A percentile compares a stretch with the other conserved stretches of the same genome.
These are phyloP conservation scores for Linaria vulgaris DNA, from an alignment of 257 asterid genomes.

Conservation along the genomic window DNA sequence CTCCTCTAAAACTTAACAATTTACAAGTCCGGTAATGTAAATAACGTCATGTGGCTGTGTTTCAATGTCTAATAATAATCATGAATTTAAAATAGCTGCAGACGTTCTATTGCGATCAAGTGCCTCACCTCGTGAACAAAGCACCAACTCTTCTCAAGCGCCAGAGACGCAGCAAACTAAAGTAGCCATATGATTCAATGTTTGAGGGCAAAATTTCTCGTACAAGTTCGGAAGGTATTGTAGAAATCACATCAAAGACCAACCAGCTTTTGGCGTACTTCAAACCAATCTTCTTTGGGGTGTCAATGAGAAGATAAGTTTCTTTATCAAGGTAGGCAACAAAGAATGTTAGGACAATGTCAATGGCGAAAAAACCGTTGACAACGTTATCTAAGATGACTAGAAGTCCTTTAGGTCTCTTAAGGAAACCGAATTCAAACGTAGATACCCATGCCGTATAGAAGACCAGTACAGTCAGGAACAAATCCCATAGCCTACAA, in stretches of 20 bases:
- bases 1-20: too few species aligned
- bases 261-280: slow-evolving; percentile 61
- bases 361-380: slow-evolving; percentile 57
- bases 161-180: slow-evolving; percentile 82
- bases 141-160: slow-evolving; percentile 77
- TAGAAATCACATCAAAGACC: slow-evolving; percentile 59
- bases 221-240: slow-evolving; percentile 60
- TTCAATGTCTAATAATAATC: too few species aligned
- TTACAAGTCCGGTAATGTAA: too few species aligned
- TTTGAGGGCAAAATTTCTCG: slow-evolving; percentile 34
- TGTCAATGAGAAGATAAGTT: slow-evolving; percentile 56
- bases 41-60: too few species aligned
- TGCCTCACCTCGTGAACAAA: slow-evolving; percentile 58
- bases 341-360: slow-evolving; percentile 71
- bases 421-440: slow-evolving; percentile 80
- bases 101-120: not conserved
- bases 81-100: not conserved
- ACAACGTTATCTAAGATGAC: slow-evolving; percentile 59
- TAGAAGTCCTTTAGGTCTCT: slow-evolving; percentile 39
- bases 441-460: slow-evolving; percentile 91
- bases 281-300: slow-evolving; percentile 51
- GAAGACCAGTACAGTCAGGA: slow-evolving; percentile 59
- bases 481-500: slow-evolving; percentile 64
- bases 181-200: slow-evolving; percentile 45
- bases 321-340: slow-evolving; percentile 77